phyloP scores from a whole-genome alignment of 805 yeast genomes.

The Yarrowia sp. region DNA sequence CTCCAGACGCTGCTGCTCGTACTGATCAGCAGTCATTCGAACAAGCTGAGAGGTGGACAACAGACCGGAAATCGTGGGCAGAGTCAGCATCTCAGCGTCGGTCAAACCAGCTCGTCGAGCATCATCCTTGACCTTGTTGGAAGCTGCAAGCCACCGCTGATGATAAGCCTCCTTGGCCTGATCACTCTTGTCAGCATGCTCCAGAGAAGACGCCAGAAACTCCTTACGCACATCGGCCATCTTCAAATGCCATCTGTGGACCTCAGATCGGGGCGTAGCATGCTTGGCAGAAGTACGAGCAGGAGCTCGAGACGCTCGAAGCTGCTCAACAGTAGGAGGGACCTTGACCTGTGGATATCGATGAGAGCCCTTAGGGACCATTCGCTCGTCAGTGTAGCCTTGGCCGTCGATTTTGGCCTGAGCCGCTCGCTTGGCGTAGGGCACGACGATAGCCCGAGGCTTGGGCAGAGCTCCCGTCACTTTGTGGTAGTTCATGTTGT shows the following conservation, averaged over 20 bases:
- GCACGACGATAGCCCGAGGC: slow-evolving; percentile 16
- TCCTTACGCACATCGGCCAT: slow-evolving; percentile 23
- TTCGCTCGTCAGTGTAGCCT: slow-evolving; percentile 15
- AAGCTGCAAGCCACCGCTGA: background rate
- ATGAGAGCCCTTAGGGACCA: slow-evolving; percentile 19
- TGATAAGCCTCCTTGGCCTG: background rate
- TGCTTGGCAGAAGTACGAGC: slow-evolving; percentile 14
- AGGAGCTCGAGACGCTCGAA: background rate
- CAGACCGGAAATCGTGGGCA: slow-evolving; percentile 67
- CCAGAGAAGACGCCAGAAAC: background rate
- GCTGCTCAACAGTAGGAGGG: background rate
- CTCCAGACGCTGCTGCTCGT: slow-evolving; percentile 53
- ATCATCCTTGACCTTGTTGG: slow-evolving; percentile 32
- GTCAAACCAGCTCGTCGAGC: slow-evolving; percentile 38
- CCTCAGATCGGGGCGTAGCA: background rate
- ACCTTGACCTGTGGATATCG: background rate
- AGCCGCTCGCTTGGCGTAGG: slow-evolving; percentile 2
- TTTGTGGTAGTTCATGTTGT: background rate
- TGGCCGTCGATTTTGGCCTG: background rate
- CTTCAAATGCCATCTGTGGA: slow-evolving; percentile 15
- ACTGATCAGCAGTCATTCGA: slow-evolving; percentile 70
- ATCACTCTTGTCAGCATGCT: background rate
- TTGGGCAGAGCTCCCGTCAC: slow-evolving; percentile 24
- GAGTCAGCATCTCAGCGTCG: slow-evolving; percentile 58
- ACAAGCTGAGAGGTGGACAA: slow-evolving; percentile 66